Conservation (phyloP, 2,329 filamentous ascomycete genomes). For the Saccharata proteae region DNA sequence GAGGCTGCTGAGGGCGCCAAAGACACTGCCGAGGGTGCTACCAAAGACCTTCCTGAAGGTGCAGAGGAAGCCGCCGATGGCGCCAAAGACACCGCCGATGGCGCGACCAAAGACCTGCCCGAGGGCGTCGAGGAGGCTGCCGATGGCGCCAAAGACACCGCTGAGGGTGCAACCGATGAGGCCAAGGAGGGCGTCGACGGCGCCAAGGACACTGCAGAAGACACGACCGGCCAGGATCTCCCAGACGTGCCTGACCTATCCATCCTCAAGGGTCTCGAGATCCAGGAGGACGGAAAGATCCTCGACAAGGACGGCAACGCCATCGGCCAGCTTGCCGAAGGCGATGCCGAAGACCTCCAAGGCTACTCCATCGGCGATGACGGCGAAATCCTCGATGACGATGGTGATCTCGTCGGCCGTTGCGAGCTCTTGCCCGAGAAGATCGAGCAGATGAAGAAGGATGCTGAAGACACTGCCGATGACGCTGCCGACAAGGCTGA, state of each 20-base stretch:
- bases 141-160: slow-evolving; percentile 14
- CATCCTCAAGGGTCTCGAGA: slow-evolving; percentile 38
- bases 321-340: slow-evolving; percentile 38
- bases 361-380: slow-evolving; percentile 42
- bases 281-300: slow-evolving; percentile 43
- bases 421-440: slow-evolving; percentile 38
- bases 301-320: slow-evolving; percentile 38
- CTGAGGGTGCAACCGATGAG: slow-evolving; percentile 12
- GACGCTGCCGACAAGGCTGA: slow-evolving; percentile 15
- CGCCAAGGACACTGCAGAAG: slow-evolving; percentile 14
- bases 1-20: slow-evolving; percentile 13
- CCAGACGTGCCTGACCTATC: slow-evolving; percentile 32
- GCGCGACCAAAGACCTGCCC: slow-evolving; percentile 17
- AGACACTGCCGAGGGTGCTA: slow-evolving; percentile 11
- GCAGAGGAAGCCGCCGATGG: slow-evolving; percentile 27
- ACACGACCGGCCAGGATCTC: slow-evolving; percentile 17
- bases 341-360: slow-evolving; percentile 39
- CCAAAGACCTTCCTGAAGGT: slow-evolving; percentile 26
- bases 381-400: slow-evolving; percentile 43
- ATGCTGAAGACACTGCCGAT: slow-evolving; percentile 17
- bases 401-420: slow-evolving; percentile 43
- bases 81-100: slow-evolving; percentile 12
- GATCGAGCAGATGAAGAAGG: slow-evolving; percentile 22
- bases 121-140: slow-evolving; percentile 32
- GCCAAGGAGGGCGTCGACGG: slow-evolving; percentile 12